phyloP scores from a whole-genome alignment of 1,284 basidiomycete genomes.

The Rhodofomes roseus region DNA sequence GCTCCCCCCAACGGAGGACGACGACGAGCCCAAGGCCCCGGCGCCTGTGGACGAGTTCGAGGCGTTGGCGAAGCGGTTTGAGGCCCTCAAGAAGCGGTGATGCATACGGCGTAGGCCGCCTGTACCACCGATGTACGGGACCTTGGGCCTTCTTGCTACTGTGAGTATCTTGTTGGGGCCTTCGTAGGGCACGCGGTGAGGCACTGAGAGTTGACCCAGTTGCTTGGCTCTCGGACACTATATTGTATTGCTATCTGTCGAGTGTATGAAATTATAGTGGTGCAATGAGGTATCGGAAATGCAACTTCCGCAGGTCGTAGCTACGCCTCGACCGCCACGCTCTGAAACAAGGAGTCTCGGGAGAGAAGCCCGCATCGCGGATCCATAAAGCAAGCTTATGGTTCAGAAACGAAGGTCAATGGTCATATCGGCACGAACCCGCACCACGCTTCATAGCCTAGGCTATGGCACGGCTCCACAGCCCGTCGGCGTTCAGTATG shows the following conservation, averaged over 20 bases:
- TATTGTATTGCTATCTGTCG: background rate
- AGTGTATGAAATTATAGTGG: background rate
- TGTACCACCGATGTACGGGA: background rate
- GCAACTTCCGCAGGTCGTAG: no score
- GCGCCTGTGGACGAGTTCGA: slow-evolving; percentile 61
- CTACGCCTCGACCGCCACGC: background rate
- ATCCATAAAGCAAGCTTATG: no score
- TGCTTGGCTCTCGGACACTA: background rate
- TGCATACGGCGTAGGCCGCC: background rate
- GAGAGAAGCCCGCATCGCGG: background rate
- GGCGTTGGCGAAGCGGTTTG: slow-evolving; percentile 68
- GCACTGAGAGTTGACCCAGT: background rate
- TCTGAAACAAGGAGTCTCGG: background rate
- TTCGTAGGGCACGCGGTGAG: background rate
- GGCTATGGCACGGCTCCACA: background rate
- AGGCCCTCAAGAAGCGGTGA: slow-evolving; percentile 74
- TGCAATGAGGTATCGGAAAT: background rate
- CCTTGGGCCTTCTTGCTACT: background rate
- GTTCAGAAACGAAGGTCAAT: no score
- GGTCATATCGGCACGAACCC: no score
- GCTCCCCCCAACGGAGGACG: slow-evolving; percentile 43
- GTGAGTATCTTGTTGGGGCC: background rate
- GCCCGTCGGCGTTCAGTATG: background rate
- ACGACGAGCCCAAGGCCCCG: slow-evolving; percentile 24
- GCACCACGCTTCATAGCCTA: background rate